phyloP scores from a whole-genome alignment of 225 moss, liverwort and hornwort genomes.

The Sphagnum contortum region DNA sequence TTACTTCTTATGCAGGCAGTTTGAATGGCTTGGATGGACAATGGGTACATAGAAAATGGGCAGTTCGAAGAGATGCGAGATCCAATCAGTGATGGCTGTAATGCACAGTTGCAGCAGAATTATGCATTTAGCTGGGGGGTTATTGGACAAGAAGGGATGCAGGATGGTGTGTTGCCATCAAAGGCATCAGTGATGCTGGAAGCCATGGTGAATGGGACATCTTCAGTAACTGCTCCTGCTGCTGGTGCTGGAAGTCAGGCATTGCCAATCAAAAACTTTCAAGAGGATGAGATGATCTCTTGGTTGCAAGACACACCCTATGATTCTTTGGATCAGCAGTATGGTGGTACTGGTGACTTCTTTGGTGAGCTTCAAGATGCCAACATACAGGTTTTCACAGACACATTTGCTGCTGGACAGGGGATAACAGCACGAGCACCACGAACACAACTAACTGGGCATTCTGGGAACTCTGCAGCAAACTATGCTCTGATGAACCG shows the following conservation, averaged over 20 bases:
- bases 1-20: slow-evolving; percentile 1
- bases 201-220: slow-evolving; percentile 35
- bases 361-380: slow-evolving; percentile 57
- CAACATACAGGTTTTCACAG: slow-evolving; percentile 33
- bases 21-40: slow-evolving; percentile 32
- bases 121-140: slow-evolving; percentile 25
- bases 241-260: slow-evolving; percentile 18
- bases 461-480: slow-evolving; percentile 3
- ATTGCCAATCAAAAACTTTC: slow-evolving; percentile 7
- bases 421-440: slow-evolving; percentile 12
- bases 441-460: too few relatives aligned
- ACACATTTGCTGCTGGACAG: slow-evolving; percentile 28
- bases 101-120: slow-evolving; percentile 41
- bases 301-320: slow-evolving; percentile 87
- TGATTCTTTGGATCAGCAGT: slow-evolving; percentile 46
- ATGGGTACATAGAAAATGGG: slow-evolving; percentile 29
- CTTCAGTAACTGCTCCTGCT: too few relatives aligned
- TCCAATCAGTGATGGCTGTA: slow-evolving; percentile 34
- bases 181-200: slow-evolving; percentile 39
- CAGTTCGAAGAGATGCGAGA: slow-evolving; percentile 23
- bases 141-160: slow-evolving; percentile 23
- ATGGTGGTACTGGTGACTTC: slow-evolving; percentile 45
- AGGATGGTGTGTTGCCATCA: slow-evolving; percentile 55
- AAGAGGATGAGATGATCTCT: slow-evolving; percentile 70
- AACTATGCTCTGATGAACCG: slow-evolving; percentile 8